Base-by-base conservation (phyloP, 768 basidiomycete genomes). In the Lentinula aciculospora region DNA sequence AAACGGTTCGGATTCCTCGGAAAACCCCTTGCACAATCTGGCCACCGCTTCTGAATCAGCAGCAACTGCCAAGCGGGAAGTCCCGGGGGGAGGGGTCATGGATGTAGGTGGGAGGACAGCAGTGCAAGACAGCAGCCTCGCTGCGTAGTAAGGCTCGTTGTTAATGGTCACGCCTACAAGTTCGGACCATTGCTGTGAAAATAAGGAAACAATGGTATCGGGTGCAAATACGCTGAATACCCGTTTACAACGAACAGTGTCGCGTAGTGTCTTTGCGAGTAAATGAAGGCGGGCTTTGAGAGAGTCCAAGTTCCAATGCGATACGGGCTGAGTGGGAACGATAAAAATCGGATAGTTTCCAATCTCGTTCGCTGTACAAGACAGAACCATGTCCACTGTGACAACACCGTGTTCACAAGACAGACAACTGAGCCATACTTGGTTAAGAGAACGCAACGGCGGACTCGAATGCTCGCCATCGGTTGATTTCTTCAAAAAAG, bases 261-360 rank as follows among this genome's bases (percentile, higher is more conserved):
- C 60, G 9, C 67, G 61, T 7, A 56, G 19, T 9, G 89, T 69
- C 8, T 67, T 69, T 1, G 62, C 54, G 2, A 77, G 80, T 7
- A 87, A 69, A 2, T 57, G 45, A 25, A 92, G 67, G 9, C 79
- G 74, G 3, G 71, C 72, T 1, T 64, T 55, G 17, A 82, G 66
- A 36, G 69, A 68, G 1, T 72, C 64, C 19, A 63, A 44, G 42
- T 67, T 61, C 32, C 88, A 74, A 5, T 60, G 59, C 15, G 71
- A 67, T 64, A 64, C 72, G 0, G 71, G 76, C 58, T 74, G 75
- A 31, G 74, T 72, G 25, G 74, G 79, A 65, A 76, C 81, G 21
- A 91, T 72, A 70, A 91, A 91, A 6, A 87, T 63, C 2, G 89
- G 90, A 61, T 90, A 87, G 42, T 72, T 65, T 0, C 81, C 87